Base-by-base conservation (phyloP, 192 early-diverging fungal species). In the Coemansia sp. region DNA sequence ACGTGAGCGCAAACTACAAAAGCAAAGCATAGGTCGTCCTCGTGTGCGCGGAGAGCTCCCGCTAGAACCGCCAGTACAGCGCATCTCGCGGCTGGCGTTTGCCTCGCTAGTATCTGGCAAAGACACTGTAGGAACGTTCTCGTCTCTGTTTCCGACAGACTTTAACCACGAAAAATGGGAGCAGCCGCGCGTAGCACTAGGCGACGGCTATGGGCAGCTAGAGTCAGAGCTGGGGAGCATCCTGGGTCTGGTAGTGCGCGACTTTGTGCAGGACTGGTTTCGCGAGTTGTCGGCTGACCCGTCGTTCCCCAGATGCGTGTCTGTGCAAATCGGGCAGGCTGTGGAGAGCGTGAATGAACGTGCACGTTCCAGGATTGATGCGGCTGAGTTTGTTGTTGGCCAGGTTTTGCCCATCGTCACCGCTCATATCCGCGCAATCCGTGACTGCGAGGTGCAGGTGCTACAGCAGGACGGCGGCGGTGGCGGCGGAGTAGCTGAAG, bases 321-420 rank as follows among this genome's bases (percentile, higher is more conserved):
- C 47, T 4, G 19, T 24, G 22, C 70, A 80, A 46, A 62, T 83
- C 6, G 65, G 38, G n/a, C 56, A 65, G 57, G 56, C 74, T 1
- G 31, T 84, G 3, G 69, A 76, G 38, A 61, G 59, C 0, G 45
- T 86, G 9, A 73, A 60, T 4, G 68, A 78, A 12, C 64, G 84
- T 0, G 60, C 56, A 8, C 29, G 39, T 2, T 54, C 40, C 4
- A 41, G 19, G 4, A 43, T 89, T 29, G 95, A 96, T 62, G 60
- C 87, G 24, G 76, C 88, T 0, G 75, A 87, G 25, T 65, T 94
- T 24, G 58, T 90, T 1, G 80, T 92, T 11, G 82, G 81, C 12
- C 82, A 84, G 36, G 67, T 92, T 20, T 60, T 94, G 45, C 92
- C 93, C 29, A 74, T 89, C 27, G 67, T 92, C n/a, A 94, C 92